A percentile compares a stretch with the other conserved stretches of the same genome.
These are phyloP conservation scores for Coniochaeta ligniaria DNA, from an alignment of 2,329 filamentous ascomycete genomes.

Conservation along the genomic window DNA sequence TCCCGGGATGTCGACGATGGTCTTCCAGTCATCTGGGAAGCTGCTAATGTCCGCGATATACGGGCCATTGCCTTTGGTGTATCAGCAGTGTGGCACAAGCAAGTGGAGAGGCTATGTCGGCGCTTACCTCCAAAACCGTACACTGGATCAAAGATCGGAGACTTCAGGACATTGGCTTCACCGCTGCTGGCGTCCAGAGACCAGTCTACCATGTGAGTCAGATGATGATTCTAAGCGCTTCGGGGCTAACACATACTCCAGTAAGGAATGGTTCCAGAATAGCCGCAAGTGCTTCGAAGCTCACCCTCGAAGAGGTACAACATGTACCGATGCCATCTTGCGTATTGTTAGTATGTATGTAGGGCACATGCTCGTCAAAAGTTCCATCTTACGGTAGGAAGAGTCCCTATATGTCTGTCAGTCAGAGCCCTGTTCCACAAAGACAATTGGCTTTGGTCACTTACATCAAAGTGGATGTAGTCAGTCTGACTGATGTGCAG, in stretches of 20 bases:
- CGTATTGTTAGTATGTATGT: neutral
- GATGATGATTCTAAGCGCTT: neutral
- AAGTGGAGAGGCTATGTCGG: neutral
- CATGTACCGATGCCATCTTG: constrained; percentile 28
- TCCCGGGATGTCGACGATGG: constrained; percentile 10
- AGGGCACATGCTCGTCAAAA: neutral
- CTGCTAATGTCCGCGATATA: constrained; percentile 13
- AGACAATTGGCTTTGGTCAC: neutral
- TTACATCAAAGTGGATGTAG: constrained; percentile 22
- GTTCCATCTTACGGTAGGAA: constrained; percentile 3
- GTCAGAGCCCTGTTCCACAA: neutral
- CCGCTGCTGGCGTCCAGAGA: constrained; percentile 12
- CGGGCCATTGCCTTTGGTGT: constrained; percentile 14
- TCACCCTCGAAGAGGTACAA: constrained; percentile 22
- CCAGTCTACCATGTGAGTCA: constrained; percentile 12
- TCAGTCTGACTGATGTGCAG: constrained; percentile 33
- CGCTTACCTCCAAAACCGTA: constrained; percentile 15
- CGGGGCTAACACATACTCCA: neutral
- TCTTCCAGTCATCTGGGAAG: constrained; percentile 10
- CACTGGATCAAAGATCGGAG: constrained; percentile 18
- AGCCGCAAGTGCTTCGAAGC: constrained; percentile 25
- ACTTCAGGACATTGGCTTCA: constrained; percentile 11
- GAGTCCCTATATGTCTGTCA: constrained; percentile 5
- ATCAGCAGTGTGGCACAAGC: neutral
- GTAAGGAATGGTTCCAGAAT: constrained; percentile 16